Evolutionary conservation across 1,284 basidiomycete genomes (phyloP), one percentile per base, ranked within the genome.

Genomic region (Ustanciosporium gigantosporum): DNA sequence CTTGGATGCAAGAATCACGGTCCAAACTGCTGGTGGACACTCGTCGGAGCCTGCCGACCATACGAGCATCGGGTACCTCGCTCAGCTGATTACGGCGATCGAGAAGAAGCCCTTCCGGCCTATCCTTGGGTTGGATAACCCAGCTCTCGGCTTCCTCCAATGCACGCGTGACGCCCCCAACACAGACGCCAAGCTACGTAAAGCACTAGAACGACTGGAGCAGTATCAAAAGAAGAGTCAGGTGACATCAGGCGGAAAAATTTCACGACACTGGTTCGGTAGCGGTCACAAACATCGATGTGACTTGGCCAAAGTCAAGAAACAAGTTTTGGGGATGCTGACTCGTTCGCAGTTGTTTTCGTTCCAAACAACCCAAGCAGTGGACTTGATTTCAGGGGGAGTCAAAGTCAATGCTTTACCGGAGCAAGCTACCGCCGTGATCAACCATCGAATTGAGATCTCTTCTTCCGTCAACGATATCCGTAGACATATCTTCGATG

Each of bases 341-440:
- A 32, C 25, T 11, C 31, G 46, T 16, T 5, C 24, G 4, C 72
- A 80, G 42, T 79, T 79, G 35, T 81, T 81, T 49, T 66, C 84
- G 19, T 78, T 86, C 15, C 80, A 82, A 24, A 89, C 87, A 2
- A 87, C 87, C 0, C 86, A 87, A 70, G 87, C 88, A 2, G 81
- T 85, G 29, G 86, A 87, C 67, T 73, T 88, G 6, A 82, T 88
- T 31, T 70, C 80, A 6, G 87, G 87, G 3, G 87, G 87, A 15
- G 84, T 87, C 32, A 88, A 88, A 78, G 80, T 78, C 41, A 86
- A 86, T 59, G 84, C 84, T 2, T 79, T 86, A 1, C 85, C 85
- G 1, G 85, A 86, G 74, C 78, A 79, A 46, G 82, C 82, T 1
- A 81, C 78, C 58, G 83, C 83, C 5, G 72, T 84, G 16, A 38